phyloP scores from a whole-genome alignment of 129 eudicot genomes.

The Heracleum sosnowskyi region DNA sequence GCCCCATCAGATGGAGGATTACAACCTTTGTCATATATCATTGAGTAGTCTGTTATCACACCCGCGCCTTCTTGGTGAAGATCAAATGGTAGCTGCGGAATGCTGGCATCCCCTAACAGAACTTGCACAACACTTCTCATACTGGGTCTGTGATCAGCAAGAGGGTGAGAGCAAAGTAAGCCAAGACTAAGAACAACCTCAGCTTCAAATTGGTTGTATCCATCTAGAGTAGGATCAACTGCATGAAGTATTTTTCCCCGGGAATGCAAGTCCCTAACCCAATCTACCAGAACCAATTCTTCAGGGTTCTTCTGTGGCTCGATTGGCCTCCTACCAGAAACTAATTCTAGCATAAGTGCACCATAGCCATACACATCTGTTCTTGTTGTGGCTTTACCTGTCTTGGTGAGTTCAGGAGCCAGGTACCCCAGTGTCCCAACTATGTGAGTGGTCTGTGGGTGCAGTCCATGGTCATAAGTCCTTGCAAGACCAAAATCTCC shows the following conservation, averaged over 20 bases:
- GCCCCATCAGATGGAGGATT: not conserved
- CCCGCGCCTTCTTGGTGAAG: slow-evolving; percentile 8
- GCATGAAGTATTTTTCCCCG: slow-evolving; percentile 1
- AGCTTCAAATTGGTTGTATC: slow-evolving; percentile 2
- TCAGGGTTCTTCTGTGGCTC: slow-evolving; percentile 6
- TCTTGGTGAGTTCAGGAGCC: slow-evolving; percentile 9
- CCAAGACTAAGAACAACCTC: slow-evolving; percentile 7
- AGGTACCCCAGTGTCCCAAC: slow-evolving; percentile 10
- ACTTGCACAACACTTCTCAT: slow-evolving; percentile 3
- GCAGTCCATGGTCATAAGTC: slow-evolving; percentile 7
- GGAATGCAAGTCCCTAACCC: slow-evolving; percentile 7
- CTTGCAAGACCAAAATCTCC: slow-evolving; percentile 11
- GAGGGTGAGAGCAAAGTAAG: slow-evolving; percentile 7
- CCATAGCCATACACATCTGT: slow-evolving; percentile 6
- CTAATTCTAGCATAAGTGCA: slow-evolving; percentile 5
- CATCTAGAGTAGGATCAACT: slow-evolving; percentile 1
- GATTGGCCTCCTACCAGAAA: slow-evolving; percentile 6
- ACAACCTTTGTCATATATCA: not conserved
- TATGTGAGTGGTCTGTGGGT: slow-evolving; percentile 6
- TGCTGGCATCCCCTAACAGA: slow-evolving; percentile 7
- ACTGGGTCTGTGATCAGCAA: slow-evolving; percentile 8
- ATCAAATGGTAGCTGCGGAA: slow-evolving; percentile 1
- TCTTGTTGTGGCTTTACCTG: slow-evolving; percentile 6
- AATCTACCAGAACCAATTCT: slow-evolving; percentile 5
- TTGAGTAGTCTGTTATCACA: slow-evolving; percentile 7